These are phyloP conservation scores for Corynespora cassiicola DNA, from an alignment of 2,329 filamentous ascomycete species.

Conservation along the genomic window DNA sequence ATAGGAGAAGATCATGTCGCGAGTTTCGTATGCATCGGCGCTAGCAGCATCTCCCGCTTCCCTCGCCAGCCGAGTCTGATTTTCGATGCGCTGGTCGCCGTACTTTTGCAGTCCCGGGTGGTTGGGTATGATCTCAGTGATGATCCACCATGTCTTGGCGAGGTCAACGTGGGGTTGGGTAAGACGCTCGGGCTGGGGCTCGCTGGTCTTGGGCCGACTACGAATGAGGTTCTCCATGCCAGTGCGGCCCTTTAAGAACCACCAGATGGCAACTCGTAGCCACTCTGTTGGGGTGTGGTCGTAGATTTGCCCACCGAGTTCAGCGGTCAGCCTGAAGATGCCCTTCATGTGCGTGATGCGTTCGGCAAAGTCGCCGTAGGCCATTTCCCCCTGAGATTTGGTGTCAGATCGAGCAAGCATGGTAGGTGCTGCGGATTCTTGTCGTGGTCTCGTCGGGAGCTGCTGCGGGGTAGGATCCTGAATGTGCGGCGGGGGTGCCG, in stretches of 20 bases:
- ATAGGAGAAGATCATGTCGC: slow-evolving; percentile 66
- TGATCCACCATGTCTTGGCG: slow-evolving; percentile 86
- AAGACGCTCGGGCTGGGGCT: slow-evolving; percentile 56
- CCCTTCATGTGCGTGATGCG: slow-evolving; percentile 77
- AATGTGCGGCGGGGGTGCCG: slow-evolving; percentile 14
- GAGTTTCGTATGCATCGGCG: slow-evolving; percentile 55
- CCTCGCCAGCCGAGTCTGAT: slow-evolving; percentile 46
- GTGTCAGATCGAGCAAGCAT: slow-evolving; percentile 40
- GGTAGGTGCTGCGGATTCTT: slow-evolving; percentile 17
- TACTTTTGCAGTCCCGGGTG: slow-evolving; percentile 40
- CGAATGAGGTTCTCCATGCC: slow-evolving; percentile 76
- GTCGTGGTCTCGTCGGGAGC: slow-evolving; percentile 21
- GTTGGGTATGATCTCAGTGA: slow-evolving; percentile 49
- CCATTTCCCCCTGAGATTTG: slow-evolving; percentile 45
- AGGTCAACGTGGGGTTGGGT: slow-evolving; percentile 86
- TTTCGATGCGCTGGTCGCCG: slow-evolving; percentile 27
- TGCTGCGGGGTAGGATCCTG: slow-evolving; percentile 16
- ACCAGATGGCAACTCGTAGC: slow-evolving; percentile 80
- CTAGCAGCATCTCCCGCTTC: slow-evolving; percentile 54
- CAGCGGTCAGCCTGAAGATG: slow-evolving; percentile 79
- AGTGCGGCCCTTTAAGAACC: slow-evolving; percentile 83
- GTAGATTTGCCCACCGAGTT: slow-evolving; percentile 71
- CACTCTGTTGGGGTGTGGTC: slow-evolving; percentile 71
- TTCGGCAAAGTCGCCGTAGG: slow-evolving; percentile 71
- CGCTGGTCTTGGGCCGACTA: slow-evolving; percentile 63